Evolutionary conservation across 2,329 filamentous ascomycete species (phyloP).

Genomic region (Colletotrichum graminicola): DNA sequence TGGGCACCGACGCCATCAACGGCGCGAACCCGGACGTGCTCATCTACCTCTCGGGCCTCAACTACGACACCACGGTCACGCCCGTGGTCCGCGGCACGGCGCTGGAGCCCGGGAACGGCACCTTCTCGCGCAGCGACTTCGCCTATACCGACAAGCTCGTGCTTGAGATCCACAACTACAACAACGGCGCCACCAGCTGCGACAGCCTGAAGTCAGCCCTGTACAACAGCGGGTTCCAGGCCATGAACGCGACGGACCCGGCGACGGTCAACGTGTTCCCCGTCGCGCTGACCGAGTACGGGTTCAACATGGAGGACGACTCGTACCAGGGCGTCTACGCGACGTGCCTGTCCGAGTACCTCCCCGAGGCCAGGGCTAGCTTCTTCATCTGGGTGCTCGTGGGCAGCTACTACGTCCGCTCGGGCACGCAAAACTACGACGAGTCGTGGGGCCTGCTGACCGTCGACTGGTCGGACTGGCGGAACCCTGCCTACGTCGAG

Average conservation of each 20-base stretch:
- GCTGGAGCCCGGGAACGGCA: slow-evolving; percentile 59
- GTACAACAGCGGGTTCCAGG: slow-evolving; percentile 65
- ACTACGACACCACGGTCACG: slow-evolving; percentile 67
- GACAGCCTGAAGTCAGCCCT: slow-evolving; percentile 59
- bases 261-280: slow-evolving; percentile 53
- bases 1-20: slow-evolving; percentile 64
- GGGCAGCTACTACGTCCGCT: slow-evolving; percentile 69
- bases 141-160: slow-evolving; percentile 67
- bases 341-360: slow-evolving; percentile 62
- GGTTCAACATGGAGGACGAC: slow-evolving; percentile 62
- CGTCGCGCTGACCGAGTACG: slow-evolving; percentile 66
- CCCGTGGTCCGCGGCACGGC: slow-evolving; percentile 63
- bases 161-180: slow-evolving; percentile 72
- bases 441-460: slow-evolving; percentile 69
- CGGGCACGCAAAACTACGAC: slow-evolving; percentile 66
- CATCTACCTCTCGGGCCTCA: slow-evolving; percentile 71
- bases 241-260: slow-evolving; percentile 55
- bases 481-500: slow-evolving; percentile 57
- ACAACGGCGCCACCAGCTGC: slow-evolving; percentile 63
- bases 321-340: slow-evolving; percentile 64
- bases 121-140: slow-evolving; percentile 62
- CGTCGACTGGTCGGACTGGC: slow-evolving; percentile 67
- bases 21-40: slow-evolving; percentile 63
- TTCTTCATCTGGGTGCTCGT: slow-evolving; percentile 72
- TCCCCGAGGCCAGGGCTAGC: slow-evolving; percentile 62